phyloP scores from a whole-genome alignment of 2,329 filamentous ascomycete genomes.

The Talaromyces sp. region DNA sequence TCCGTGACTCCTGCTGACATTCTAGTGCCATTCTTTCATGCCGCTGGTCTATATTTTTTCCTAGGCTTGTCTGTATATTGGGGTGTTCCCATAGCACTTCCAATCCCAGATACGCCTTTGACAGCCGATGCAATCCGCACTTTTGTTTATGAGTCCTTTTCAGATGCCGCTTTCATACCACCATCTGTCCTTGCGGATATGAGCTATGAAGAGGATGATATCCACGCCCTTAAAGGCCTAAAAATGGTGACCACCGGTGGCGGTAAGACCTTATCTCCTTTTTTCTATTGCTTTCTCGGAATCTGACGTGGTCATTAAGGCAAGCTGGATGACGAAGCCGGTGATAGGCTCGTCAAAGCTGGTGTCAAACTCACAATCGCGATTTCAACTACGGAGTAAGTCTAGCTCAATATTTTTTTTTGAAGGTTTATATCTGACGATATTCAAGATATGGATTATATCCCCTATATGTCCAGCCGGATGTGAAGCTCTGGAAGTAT shows the following conservation, averaged over 20 bases:
- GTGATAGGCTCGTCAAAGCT: neutral
- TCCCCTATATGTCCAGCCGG: neutral
- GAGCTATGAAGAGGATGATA: conserved; percentile 31
- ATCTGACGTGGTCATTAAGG: neutral
- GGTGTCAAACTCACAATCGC: neutral
- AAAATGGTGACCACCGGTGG: conserved; percentile 4
- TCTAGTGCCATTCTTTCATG: neutral
- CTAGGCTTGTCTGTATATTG: neutral
- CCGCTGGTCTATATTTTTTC: neutral
- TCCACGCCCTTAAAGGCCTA: conserved; percentile 33
- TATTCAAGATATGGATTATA: neutral
- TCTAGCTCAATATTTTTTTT: neutral
- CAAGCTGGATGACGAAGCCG: neutral
- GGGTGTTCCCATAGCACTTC: neutral
- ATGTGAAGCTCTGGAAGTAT: neutral
- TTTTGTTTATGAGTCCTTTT: conserved; percentile 25
- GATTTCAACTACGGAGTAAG: neutral
- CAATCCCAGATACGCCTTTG: neutral
- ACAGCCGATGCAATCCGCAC: neutral
- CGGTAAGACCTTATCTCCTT: neutral
- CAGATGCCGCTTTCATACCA: conserved; percentile 31
- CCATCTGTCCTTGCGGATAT: conserved; percentile 47
- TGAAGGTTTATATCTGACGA: neutral
- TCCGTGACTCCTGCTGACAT: neutral
- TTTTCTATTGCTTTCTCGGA: neutral